These are phyloP conservation scores for Tulasnella sp. DNA, from an alignment of 768 basidiomycete species.

Conservation along the genomic window DNA sequence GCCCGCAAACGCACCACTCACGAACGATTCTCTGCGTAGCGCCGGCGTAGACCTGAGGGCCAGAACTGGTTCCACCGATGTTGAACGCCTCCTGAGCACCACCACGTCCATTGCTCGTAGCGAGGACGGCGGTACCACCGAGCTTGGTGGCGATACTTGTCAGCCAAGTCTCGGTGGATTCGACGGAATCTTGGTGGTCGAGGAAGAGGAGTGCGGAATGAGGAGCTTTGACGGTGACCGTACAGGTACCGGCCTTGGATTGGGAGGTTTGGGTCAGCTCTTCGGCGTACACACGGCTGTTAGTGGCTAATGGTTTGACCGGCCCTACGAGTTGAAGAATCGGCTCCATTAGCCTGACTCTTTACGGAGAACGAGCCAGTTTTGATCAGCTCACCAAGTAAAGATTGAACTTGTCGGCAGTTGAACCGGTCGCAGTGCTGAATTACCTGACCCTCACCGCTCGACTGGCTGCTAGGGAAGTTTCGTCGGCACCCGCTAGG, in stretches of 20 bases:
- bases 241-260: slow-evolving; percentile 24
- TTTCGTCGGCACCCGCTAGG: not conserved
- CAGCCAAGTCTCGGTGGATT: too few species aligned
- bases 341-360: slow-evolving; percentile 39
- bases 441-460: slow-evolving; percentile 35
- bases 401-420: too few species aligned
- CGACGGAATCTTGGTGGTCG: not conserved
- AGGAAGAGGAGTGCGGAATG: slow-evolving; percentile 35
- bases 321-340: slow-evolving; percentile 25
- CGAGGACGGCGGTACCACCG: slow-evolving; percentile 56
- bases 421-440: slow-evolving; percentile 22
- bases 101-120: slow-evolving; percentile 64
- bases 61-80: slow-evolving; percentile 23
- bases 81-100: slow-evolving; percentile 40
- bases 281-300: too few species aligned
- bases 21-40: not conserved
- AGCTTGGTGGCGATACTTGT: slow-evolving; percentile 42
- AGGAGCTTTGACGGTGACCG: slow-evolving; percentile 30
- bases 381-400: slow-evolving; percentile 19
- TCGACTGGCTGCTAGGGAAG: slow-evolving; percentile 15
- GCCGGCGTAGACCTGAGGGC: not conserved
- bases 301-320: slow-evolving; percentile 31
- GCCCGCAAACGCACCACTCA: not conserved
- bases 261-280: slow-evolving; percentile 31
- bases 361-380: too few species aligned